phyloP scores from a whole-genome alignment of 441 rosid genomes.

The Gossypium aridum region DNA sequence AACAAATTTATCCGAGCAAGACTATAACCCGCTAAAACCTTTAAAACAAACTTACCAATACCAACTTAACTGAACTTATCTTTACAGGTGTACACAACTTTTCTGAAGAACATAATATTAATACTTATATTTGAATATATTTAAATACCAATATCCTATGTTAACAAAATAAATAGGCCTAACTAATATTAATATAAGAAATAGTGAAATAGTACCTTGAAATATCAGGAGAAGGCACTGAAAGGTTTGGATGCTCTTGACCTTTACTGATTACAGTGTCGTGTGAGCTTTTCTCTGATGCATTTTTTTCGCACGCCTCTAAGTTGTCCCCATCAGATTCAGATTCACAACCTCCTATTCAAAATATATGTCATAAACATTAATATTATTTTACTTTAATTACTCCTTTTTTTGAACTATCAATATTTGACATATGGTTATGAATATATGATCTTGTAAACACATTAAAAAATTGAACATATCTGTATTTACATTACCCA shows the following conservation, averaged over 20 bases:
- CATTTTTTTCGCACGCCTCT: constrained; percentile 19
- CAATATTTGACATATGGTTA: no score
- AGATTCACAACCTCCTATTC: constrained; percentile 20
- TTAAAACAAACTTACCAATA: no score
- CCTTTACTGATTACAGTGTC: constrained; percentile 8
- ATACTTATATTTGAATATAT: background rate
- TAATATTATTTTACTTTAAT: background rate
- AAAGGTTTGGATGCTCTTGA: constrained; percentile 23
- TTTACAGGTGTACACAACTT: no score
- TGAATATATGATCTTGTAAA: no score
- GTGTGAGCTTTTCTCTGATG: constrained; percentile 10
- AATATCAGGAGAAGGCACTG: constrained; percentile 16
- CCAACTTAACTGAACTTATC: no score
- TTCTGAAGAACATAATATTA: no score
- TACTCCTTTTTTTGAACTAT: background rate
- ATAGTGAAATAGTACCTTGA: constrained; percentile 26
- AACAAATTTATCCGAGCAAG: no score
- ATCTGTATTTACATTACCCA: no score
- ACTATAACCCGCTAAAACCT: no score
- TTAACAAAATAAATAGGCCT: background rate
- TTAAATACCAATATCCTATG: background rate
- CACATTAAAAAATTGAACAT: no score
- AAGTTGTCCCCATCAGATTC: constrained; percentile 20
- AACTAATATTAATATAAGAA: background rate
- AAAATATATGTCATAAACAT: background rate